Evolutionary conservation across 2,329 filamentous ascomycete species (phyloP).

Genomic region (Aureobasidium melanogenum): DNA sequence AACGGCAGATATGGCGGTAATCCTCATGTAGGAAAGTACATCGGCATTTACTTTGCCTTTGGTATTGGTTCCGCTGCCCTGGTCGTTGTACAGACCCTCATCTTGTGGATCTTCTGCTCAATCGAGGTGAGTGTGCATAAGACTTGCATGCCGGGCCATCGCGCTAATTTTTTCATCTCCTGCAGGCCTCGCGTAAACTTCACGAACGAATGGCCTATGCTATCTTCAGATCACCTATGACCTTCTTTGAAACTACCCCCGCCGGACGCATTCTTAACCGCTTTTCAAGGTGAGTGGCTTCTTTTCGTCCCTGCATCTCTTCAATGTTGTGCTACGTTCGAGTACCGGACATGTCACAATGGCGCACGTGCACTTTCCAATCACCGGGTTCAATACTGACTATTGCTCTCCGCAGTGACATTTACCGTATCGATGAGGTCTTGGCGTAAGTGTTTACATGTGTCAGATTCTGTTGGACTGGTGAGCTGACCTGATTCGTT

Average conservation of each 20-base stretch:
- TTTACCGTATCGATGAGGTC: conserved; percentile 81
- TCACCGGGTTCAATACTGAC: conserved; percentile 1
- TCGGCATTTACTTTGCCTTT: conserved; percentile 92
- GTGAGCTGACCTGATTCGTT: conserved; percentile 21
- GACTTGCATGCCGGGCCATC: not conserved
- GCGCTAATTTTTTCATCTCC: conserved; percentile 16
- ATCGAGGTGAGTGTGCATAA: conserved; percentile 61
- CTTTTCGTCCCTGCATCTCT: not conserved
- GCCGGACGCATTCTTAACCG: conserved; percentile 93
- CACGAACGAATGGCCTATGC: conserved; percentile 96
- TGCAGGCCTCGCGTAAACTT: conserved; percentile 80
- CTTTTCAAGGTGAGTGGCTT: conserved; percentile 66
- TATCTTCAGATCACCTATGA: conserved; percentile 97
- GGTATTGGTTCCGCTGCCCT: conserved; percentile 78
- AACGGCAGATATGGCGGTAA: conserved; percentile 65
- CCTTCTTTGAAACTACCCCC: conserved; percentile 95
- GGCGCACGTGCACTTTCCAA: not conserved
- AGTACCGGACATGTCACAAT: not conserved
- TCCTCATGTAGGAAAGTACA: conserved; percentile 73
- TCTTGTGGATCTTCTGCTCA: conserved; percentile 98
- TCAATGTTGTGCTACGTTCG: not conserved
- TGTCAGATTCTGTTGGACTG: conserved; percentile 4
- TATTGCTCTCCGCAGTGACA: conserved; percentile 45
- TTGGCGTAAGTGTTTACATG: conserved; percentile 50
- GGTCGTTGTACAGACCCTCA: conserved; percentile 84